Conservation (phyloP, 768 basidiomycete genomes). For the Suillus ampliporus region DNA sequence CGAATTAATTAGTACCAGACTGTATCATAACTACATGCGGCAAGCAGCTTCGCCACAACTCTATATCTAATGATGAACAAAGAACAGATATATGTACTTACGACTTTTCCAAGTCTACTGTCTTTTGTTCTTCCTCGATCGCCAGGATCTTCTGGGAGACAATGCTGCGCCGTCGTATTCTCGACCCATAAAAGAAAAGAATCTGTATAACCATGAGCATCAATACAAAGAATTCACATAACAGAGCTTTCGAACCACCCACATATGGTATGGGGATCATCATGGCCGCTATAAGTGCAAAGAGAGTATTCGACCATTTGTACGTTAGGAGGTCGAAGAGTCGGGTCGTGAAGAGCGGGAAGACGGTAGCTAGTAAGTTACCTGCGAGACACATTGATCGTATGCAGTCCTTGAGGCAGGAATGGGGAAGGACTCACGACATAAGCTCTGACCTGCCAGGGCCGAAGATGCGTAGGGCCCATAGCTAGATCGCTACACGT, state of each 20-base stretch:
- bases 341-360: slow-evolving; percentile 66
- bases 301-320: slow-evolving; percentile 65
- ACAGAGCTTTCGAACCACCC: slow-evolving; percentile 21
- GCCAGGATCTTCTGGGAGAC: slow-evolving; percentile 31
- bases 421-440: slow-evolving; percentile 44
- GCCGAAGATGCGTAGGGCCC: slow-evolving; percentile 72
- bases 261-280: slow-evolving; percentile 70
- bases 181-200: slow-evolving; percentile 37
- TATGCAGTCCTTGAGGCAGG: background rate
- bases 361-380: slow-evolving; percentile 54
- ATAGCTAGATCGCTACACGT: slow-evolving; percentile 39
- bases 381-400: slow-evolving; percentile 35
- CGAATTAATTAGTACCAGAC: no score
- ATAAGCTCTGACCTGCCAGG: slow-evolving; percentile 68
- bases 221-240: background rate
- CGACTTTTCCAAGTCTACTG: background rate
- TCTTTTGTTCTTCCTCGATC: slow-evolving; percentile 15
- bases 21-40: background rate
- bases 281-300: slow-evolving; percentile 54
- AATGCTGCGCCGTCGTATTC: slow-evolving; percentile 38
- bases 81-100: background rate
- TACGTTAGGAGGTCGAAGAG: slow-evolving; percentile 64
- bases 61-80: background rate
- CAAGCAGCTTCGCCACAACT: background rate
- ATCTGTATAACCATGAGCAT: slow-evolving; percentile 20